Evolutionary conservation across 202 grass and related monocot species (phyloP).

Genomic region (Eragrostis tef): DNA sequence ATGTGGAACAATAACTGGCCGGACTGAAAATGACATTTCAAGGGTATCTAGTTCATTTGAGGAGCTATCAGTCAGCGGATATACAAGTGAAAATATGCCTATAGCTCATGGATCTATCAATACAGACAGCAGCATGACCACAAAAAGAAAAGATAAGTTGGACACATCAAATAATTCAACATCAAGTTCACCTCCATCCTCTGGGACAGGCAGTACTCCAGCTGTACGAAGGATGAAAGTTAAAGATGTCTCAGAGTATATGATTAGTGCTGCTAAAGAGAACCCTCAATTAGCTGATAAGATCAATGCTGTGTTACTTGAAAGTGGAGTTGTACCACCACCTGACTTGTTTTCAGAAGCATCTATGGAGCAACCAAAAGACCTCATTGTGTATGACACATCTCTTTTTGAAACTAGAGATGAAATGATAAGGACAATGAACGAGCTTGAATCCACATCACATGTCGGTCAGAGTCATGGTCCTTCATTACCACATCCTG

Average conservation of each 20-base stretch:
- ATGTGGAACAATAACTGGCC: slow-evolving; percentile 15
- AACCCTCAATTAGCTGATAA: slow-evolving; percentile 94
- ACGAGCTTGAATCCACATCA: slow-evolving; percentile 56
- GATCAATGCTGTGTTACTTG: slow-evolving; percentile 88
- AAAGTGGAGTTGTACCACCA: slow-evolving; percentile 93
- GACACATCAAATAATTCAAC: slow-evolving; percentile 46
- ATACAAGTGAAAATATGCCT: slow-evolving; percentile 47
- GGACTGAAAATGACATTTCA: slow-evolving; percentile 44
- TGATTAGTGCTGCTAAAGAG: slow-evolving; percentile 99
- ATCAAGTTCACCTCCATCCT: slow-evolving; percentile 66
- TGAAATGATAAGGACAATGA: slow-evolving; percentile 64
- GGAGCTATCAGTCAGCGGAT: slow-evolving; percentile 49
- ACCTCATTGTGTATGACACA: slow-evolving; percentile 56
- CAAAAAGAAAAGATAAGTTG: slow-evolving; percentile 58
- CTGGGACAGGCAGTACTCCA: slow-evolving; percentile 48
- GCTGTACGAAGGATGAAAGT: slow-evolving; percentile 80
- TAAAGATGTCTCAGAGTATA: slow-evolving; percentile 97
- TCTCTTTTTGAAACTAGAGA: slow-evolving; percentile 65
- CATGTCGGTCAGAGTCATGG: slow-evolving; percentile 45
- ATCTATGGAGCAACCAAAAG: slow-evolving; percentile 68
- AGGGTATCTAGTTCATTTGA: slow-evolving; percentile 49
- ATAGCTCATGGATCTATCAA: slow-evolving; percentile 49
- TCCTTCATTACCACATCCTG: slow-evolving; percentile 56
- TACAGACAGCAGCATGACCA: slow-evolving; percentile 34
- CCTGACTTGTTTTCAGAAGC: slow-evolving; percentile 91